These are phyloP conservation scores for Penicillium manginii DNA, from an alignment of 495 filamentous ascomycete species.

Conservation along the genomic window DNA sequence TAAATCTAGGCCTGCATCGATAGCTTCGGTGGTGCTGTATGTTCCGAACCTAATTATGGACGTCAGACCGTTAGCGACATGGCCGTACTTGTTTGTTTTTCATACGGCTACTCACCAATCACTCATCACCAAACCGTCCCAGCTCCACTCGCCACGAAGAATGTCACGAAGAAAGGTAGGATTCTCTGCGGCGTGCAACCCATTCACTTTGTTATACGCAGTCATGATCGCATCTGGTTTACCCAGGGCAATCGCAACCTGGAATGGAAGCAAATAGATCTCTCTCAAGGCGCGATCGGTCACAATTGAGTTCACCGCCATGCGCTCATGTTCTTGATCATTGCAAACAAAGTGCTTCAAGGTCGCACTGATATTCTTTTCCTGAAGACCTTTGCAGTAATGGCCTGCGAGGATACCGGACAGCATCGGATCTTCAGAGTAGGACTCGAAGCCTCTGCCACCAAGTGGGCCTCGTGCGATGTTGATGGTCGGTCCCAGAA, in stretches of 20 bases:
- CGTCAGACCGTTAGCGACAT: not conserved
- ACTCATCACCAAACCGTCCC: constrained; percentile 68
- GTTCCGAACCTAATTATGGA: constrained; percentile 51
- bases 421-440: constrained; percentile 72
- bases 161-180: constrained; percentile 58
- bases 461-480: constrained; percentile 62
- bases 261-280: constrained; percentile 76
- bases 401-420: constrained; percentile 63
- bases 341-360: constrained; percentile 81
- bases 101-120: constrained; percentile 61
- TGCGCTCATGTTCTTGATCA: constrained; percentile 73
- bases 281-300: constrained; percentile 77
- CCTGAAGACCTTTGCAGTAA: constrained; percentile 65
- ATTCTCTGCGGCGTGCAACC: constrained; percentile 67
- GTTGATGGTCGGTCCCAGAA: constrained; percentile 74
- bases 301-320: constrained; percentile 66
- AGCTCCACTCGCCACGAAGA: constrained; percentile 71
- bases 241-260: constrained; percentile 62
- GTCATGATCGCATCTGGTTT: constrained; percentile 70
- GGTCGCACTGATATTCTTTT: constrained; percentile 61
- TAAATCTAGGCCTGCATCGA: constrained; percentile 67
- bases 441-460: constrained; percentile 72
- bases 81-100: not conserved
- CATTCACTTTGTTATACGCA: constrained; percentile 75
- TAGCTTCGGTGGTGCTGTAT: constrained; percentile 62